Evolutionary conservation across 2,329 filamentous ascomycete genomes (phyloP).

Genomic region (Neobulgaria alba): DNA sequence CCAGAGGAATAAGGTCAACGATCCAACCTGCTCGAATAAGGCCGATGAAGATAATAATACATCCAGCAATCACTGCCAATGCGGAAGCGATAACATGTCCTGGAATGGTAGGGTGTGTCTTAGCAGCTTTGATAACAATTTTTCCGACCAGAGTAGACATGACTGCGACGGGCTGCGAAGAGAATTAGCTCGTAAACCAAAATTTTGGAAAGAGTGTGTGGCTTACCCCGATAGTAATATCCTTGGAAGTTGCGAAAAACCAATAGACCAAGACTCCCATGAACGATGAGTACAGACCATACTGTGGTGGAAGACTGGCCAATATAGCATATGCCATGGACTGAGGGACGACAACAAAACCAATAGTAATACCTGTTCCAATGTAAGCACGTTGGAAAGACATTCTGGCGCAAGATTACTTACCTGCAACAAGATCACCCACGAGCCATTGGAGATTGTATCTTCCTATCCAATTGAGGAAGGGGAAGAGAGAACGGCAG

Average conservation of each 20-base stretch:
- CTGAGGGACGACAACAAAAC: constrained; percentile 80
- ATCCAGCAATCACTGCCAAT: constrained; percentile 68
- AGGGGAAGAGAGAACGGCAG: constrained; percentile 69
- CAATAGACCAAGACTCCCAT: constrained; percentile 93
- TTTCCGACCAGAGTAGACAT: constrained; percentile 87
- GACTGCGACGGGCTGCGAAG: constrained; percentile 72
- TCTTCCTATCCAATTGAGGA: constrained; percentile 74
- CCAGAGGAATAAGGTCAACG: constrained; percentile 85
- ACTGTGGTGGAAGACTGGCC: constrained; percentile 71
- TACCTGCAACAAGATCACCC: constrained; percentile 84
- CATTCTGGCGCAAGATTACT: constrained; percentile 23
- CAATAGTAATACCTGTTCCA: constrained; percentile 54
- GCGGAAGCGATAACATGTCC: constrained; percentile 66
- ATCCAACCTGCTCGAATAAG: constrained; percentile 78
- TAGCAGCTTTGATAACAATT: constrained; percentile 58
- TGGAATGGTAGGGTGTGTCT: constrained; percentile 46
- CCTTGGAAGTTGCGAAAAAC: constrained; percentile 97
- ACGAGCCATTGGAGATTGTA: constrained; percentile 88
- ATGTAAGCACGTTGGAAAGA: background rate
- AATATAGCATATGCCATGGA: constrained; percentile 91
- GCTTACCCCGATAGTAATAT: constrained; percentile 90
- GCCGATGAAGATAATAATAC: constrained; percentile 70
- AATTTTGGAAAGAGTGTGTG: constrained; percentile 2
- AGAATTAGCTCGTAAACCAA: constrained; percentile 8
- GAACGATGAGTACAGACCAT: constrained; percentile 89